Conservation (phyloP, 176 grass and related monocot genomes). For the Ensete glaucum region DNA sequence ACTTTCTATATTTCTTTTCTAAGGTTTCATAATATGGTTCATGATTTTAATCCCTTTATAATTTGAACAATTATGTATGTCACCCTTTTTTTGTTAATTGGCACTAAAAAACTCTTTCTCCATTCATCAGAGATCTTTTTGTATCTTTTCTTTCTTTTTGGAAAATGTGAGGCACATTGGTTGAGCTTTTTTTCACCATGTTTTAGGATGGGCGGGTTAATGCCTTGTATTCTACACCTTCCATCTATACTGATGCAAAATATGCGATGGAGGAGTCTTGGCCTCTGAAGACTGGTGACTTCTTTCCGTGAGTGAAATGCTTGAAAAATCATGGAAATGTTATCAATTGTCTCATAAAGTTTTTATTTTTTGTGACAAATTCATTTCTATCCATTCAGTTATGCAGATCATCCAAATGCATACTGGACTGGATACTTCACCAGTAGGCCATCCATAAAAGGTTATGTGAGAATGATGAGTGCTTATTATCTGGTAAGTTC, state of each 20-base stretch:
- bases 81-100: no score
- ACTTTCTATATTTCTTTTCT: no score
- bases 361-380: slow-evolving; percentile 2
- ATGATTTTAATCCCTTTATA: no score
- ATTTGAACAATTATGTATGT: no score
- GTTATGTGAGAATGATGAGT: slow-evolving; percentile 76
- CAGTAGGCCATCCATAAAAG: slow-evolving; percentile 84
- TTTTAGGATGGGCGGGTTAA: slow-evolving; percentile 91
- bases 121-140: no score
- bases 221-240: slow-evolving; percentile 97
- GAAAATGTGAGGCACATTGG: slow-evolving; percentile 7
- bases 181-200: not conserved
- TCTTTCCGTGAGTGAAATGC: slow-evolving; percentile 74
- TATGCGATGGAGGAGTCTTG: slow-evolving; percentile 64
- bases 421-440: slow-evolving; percentile 99
- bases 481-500: slow-evolving; percentile 72
- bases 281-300: slow-evolving; percentile 93
- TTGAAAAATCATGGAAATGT: not conserved
- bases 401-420: slow-evolving; percentile 87
- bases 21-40: no score
- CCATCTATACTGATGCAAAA: slow-evolving; percentile 97
- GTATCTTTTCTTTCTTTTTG: not conserved
- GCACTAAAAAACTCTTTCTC: no score
- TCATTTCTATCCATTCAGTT: slow-evolving; percentile 45
- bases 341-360: slow-evolving; percentile 8